phyloP scores from a whole-genome alignment of 2,329 filamentous ascomycete species.

The Cytospora piceae region DNA sequence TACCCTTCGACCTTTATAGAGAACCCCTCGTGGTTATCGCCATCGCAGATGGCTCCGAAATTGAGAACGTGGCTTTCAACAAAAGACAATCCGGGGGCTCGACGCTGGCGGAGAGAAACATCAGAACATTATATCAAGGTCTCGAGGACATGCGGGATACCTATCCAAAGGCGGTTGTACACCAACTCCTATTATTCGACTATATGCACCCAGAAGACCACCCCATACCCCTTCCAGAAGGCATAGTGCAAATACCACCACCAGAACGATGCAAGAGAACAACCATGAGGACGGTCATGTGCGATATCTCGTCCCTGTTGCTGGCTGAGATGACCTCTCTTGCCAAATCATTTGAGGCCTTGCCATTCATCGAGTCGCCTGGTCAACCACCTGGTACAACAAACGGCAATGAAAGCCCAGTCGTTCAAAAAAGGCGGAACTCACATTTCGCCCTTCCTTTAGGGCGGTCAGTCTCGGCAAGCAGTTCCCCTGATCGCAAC shows the following conservation, averaged over 20 bases:
- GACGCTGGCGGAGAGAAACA: conserved; percentile 59
- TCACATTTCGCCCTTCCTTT: conserved; percentile 57
- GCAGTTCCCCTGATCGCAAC: conserved; percentile 59
- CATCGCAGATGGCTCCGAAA: conserved; percentile 78
- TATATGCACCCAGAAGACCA: conserved; percentile 55
- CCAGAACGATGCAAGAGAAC: conserved; percentile 71
- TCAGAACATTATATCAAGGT: conserved; percentile 65
- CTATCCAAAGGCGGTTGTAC: conserved; percentile 76
- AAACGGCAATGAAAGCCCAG: conserved; percentile 50
- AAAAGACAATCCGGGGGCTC: conserved; percentile 59
- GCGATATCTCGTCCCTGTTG: conserved; percentile 73
- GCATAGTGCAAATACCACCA: conserved; percentile 72
- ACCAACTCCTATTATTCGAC: conserved; percentile 82
- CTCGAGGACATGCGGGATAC: conserved; percentile 71
- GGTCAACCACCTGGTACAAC: conserved; percentile 52
- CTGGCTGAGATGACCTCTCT: conserved; percentile 76
- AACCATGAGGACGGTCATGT: conserved; percentile 81
- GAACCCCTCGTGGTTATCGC: conserved; percentile 84
- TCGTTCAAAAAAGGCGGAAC: conserved; percentile 52
- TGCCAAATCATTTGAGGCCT: conserved; percentile 72
- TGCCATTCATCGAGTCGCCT: conserved; percentile 79
- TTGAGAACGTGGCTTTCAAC: conserved; percentile 57
- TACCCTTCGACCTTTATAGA: conserved; percentile 88
- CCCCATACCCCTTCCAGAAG: conserved; percentile 63
- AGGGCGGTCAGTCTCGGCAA: conserved; percentile 58